Base-by-base conservation (phyloP, 352 stramenopile genomes). In the Globisporangium splendens region DNA sequence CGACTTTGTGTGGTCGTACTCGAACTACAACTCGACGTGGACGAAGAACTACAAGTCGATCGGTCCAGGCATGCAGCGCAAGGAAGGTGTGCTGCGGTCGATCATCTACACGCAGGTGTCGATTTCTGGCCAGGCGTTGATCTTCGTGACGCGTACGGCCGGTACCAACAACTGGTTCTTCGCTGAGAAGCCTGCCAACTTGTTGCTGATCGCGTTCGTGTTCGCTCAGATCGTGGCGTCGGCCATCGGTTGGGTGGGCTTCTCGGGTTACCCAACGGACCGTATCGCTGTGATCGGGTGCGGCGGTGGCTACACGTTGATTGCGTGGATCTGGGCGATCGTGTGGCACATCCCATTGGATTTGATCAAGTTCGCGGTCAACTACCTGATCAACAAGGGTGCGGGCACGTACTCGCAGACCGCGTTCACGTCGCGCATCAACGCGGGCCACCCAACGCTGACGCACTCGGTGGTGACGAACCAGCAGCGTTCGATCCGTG, bases 91-190 rank as follows among this genome's bases (percentile, higher is more conserved):
- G 60, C 59, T 89, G 8, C 79, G 79, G 50, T 79, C 73, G 71
- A 47, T 89, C 39, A 68, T 89, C 22, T 89, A 89, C 66, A 72
- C 75, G 60, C 79, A 89, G 55, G 79, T 89, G 61, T 88, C 77
- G 14, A 88, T 89, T 58, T 89, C 79, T 11, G 79, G 79, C 21
- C 79, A 89, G 65, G 79, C 79, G 50, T 51, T 89, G 56, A 89
- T 89, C 56, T 89, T 89, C 62, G 75, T 89, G 24, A 89, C 79
- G 35, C 79, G 79, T 68, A 88, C 79, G 13, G 77, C 76, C 39
- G 79, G 79, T 49, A 78, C 72, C 65, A 89, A 89, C 77, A 86
- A 79, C 59, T 89, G 79, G 79, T 89, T 80, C 65, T 88, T 89
- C 60, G 65, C 70, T 22, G 77, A 88, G 59, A 79, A 79, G 60